Conservation (phyloP, 768 basidiomycete species). For the Hygrocybe coccinea region DNA sequence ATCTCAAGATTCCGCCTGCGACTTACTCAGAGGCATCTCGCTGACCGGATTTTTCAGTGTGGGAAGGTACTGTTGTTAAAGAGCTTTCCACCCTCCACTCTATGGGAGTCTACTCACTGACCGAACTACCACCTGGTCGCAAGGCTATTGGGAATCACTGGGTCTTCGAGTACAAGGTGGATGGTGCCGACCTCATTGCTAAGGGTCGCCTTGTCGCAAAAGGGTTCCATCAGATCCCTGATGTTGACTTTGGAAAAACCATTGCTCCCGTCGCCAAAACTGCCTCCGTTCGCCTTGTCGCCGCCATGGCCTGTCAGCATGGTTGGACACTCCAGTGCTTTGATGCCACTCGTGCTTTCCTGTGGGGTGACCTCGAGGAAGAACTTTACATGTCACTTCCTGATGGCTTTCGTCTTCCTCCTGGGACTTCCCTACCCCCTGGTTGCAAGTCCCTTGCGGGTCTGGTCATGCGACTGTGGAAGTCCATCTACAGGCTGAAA, state of each 20-base stretch:
- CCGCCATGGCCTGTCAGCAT: conserved; percentile 14
- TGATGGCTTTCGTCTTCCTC: conserved; percentile 9
- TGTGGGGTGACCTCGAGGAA: conserved; percentile 15
- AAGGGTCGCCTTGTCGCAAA: conserved; percentile 27
- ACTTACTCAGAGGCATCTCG: conserved; percentile 16
- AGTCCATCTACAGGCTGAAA: conserved; percentile 32
- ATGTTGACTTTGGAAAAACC: conserved; percentile 31
- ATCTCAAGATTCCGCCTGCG: conserved; percentile 15
- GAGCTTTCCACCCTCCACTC: conserved; percentile 19
- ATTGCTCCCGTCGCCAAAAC: conserved; percentile 28
- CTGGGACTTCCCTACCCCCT: neutral
- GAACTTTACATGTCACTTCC: conserved; percentile 11
- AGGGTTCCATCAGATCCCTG: conserved; percentile 25
- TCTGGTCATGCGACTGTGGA: conserved; percentile 14
- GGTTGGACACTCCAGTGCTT: conserved; percentile 21
- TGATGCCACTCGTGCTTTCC: conserved; percentile 17
- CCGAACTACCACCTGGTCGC: conserved; percentile 19
- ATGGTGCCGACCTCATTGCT: conserved; percentile 29
- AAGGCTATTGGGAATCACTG: conserved; percentile 29
- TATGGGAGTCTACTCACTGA: conserved; percentile 25
- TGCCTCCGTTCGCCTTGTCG: conserved; percentile 17
- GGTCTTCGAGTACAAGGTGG: conserved; percentile 36
- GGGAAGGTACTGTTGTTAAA: conserved; percentile 20
- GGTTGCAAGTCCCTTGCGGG: neutral
- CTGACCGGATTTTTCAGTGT: conserved; percentile 16